phyloP scores from a whole-genome alignment of 768 basidiomycete genomes.

The Heimioporus sp. region DNA sequence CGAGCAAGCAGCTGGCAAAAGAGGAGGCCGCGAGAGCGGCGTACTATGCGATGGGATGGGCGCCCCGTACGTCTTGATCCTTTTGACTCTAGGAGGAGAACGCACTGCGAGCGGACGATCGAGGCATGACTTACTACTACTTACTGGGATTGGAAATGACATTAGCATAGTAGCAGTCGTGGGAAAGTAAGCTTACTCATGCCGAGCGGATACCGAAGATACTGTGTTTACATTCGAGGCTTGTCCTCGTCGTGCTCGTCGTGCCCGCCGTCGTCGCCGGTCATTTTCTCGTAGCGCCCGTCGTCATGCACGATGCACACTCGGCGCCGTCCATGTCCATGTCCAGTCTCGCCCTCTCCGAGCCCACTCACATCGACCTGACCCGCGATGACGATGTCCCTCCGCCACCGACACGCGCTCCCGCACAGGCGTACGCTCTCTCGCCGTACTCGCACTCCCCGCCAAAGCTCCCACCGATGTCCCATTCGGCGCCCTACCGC shows the following conservation, averaged over 20 bases:
- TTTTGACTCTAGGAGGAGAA: slow-evolving; percentile 18
- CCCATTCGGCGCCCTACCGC: slow-evolving; percentile 37
- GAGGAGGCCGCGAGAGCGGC: slow-evolving; percentile 74
- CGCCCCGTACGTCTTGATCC: slow-evolving; percentile 34
- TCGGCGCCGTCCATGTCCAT: slow-evolving; percentile 33
- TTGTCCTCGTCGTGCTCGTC: slow-evolving; percentile 1
- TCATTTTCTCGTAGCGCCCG: not conserved
- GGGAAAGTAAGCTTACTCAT: slow-evolving; percentile 27
- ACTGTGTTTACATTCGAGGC: slow-evolving; percentile 8
- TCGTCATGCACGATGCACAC: slow-evolving; percentile 28
- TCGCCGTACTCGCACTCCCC: slow-evolving; percentile 24
- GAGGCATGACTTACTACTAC: too few relatives aligned
- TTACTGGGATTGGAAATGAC: slow-evolving; percentile 18
- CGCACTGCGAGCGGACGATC: too few relatives aligned
- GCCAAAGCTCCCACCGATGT: slow-evolving; percentile 23
- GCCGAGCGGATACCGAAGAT: slow-evolving; percentile 29
- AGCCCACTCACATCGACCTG: slow-evolving; percentile 64
- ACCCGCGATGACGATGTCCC: slow-evolving; percentile 65
- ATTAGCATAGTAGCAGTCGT: slow-evolving; percentile 9
- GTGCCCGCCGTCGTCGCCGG: not conserved
- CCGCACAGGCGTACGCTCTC: slow-evolving; percentile 28
- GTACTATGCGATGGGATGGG: slow-evolving; percentile 77
- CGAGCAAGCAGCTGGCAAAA: slow-evolving; percentile 73
- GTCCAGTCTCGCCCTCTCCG: slow-evolving; percentile 36
- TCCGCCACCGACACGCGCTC: slow-evolving; percentile 27